These are phyloP conservation scores for Martiniozyma asiatica DNA, from an alignment of 1,139 yeast genomes.

Conservation along the genomic window DNA sequence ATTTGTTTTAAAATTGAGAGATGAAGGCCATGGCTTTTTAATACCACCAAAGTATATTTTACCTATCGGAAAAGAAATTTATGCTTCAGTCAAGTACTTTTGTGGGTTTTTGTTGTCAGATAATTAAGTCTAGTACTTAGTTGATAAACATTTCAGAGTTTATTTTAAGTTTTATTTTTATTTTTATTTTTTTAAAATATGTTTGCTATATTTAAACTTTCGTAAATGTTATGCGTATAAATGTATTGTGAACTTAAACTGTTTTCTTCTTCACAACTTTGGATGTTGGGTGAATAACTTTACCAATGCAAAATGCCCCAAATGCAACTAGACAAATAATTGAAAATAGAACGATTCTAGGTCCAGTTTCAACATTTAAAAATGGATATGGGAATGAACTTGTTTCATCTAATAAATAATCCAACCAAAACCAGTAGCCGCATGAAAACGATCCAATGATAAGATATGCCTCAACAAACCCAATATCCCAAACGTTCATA, in stretches of 20 bases:
- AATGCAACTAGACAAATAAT: slow-evolving; percentile 37
- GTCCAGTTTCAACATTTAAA: slow-evolving; percentile 36
- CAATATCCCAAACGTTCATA: slow-evolving; percentile 36
- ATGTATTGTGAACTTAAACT: too few species aligned
- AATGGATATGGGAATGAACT: slow-evolving; percentile 52
- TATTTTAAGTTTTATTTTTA: slow-evolving; percentile 7
- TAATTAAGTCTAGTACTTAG: too few species aligned
- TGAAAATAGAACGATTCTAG: slow-evolving; percentile 37
- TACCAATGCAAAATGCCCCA: slow-evolving; percentile 14
- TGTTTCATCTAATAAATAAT: slow-evolving; percentile 36
- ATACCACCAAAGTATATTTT: slow-evolving; percentile 58
- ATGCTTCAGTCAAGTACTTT: slow-evolving; percentile 59
- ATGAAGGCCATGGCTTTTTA: slow-evolving; percentile 78
- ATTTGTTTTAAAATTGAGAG: slow-evolving; percentile 69
- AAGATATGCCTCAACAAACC: slow-evolving; percentile 28
- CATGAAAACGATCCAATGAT: slow-evolving; percentile 29
- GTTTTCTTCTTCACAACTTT: too few species aligned
- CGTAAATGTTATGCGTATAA: too few species aligned
- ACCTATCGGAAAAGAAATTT: slow-evolving; percentile 70
- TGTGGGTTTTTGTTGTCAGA: slow-evolving; percentile 46
- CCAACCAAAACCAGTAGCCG: slow-evolving; percentile 43
- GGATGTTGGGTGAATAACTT: slow-evolving; percentile 14
- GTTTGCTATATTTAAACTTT: not conserved
- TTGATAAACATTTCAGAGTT: slow-evolving; percentile 11
- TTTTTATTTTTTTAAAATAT: not conserved